Percentiles rank a stretch among this genome's conserved stretches.
Evolutionary conservation across 768 basidiomycete genomes (phyloP).

Genomic region (Mycena metata): DNA sequence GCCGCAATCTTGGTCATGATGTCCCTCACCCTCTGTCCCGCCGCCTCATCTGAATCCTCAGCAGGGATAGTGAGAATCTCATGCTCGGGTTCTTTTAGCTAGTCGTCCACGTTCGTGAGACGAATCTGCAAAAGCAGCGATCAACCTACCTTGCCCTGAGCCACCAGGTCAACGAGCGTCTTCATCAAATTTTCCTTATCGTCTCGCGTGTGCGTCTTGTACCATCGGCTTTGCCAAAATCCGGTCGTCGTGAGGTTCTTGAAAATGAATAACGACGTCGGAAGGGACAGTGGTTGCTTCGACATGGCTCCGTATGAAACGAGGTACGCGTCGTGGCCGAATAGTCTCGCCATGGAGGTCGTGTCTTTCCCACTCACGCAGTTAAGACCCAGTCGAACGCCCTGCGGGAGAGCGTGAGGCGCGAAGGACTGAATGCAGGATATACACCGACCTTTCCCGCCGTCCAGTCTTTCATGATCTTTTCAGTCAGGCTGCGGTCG

Average conservation of each 20-base stretch:
- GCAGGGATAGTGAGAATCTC: slow-evolving; percentile 71
- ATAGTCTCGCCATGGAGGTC: slow-evolving; percentile 73
- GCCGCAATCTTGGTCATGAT: slow-evolving; percentile 57
- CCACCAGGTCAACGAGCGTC: slow-evolving; percentile 66
- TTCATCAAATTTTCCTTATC: slow-evolving; percentile 67
- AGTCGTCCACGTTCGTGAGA: slow-evolving; percentile 12
- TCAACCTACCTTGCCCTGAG: slow-evolving; percentile 63
- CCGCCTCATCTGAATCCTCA: slow-evolving; percentile 53
- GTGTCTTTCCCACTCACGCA: slow-evolving; percentile 78
- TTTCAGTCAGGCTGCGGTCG: slow-evolving; percentile 66
- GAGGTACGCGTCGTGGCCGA: slow-evolving; percentile 78
- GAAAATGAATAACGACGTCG: slow-evolving; percentile 88
- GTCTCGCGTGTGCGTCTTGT: slow-evolving; percentile 58
- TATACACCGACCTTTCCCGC: slow-evolving; percentile 64
- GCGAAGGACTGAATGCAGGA: background rate
- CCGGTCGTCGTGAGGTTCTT: slow-evolving; percentile 83
- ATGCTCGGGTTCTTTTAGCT: slow-evolving; percentile 80
- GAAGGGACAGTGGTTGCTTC: slow-evolving; percentile 81
- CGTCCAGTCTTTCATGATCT: slow-evolving; percentile 72
- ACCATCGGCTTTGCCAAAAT: slow-evolving; percentile 87
- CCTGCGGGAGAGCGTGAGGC: slow-evolving; percentile 41
- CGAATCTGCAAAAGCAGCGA: background rate
- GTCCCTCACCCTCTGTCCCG: slow-evolving; percentile 61
- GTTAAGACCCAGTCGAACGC: slow-evolving; percentile 63
- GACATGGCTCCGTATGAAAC: slow-evolving; percentile 95